phyloP scores from a whole-genome alignment of 176 grass and related monocot species.

The Guadua angustifolia region DNA sequence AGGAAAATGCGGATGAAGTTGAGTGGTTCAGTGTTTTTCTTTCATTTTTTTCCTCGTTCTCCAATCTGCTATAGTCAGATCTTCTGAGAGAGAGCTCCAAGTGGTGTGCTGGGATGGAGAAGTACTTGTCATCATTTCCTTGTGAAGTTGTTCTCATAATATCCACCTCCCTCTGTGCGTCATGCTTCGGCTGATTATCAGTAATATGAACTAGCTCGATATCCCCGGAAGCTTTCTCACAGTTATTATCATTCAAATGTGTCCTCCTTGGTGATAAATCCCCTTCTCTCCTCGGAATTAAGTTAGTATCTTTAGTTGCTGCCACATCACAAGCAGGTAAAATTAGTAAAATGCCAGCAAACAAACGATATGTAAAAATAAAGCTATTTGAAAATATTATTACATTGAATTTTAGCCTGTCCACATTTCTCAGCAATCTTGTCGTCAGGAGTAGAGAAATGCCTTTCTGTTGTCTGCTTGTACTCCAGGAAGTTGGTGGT shows the following conservation, averaged over 20 bases:
- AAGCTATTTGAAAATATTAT: background rate
- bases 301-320: slow-evolving; percentile 39
- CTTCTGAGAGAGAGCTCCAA: slow-evolving; percentile 89
- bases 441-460: slow-evolving; percentile 24
- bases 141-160: slow-evolving; percentile 24
- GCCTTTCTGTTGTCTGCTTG: slow-evolving; percentile 37
- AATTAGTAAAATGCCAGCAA: slow-evolving; percentile 30
- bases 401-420: slow-evolving; percentile 40
- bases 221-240: slow-evolving; percentile 42
- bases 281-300: slow-evolving; percentile 31
- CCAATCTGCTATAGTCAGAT: slow-evolving; percentile 60
- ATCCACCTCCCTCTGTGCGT: slow-evolving; percentile 27
- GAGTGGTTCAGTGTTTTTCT: slow-evolving; percentile 83
- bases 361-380: background rate
- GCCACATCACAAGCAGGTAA: slow-evolving; percentile 41
- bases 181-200: slow-evolving; percentile 42
- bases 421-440: slow-evolving; percentile 10
- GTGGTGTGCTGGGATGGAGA: slow-evolving; percentile 52
- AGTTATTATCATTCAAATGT: slow-evolving; percentile 36
- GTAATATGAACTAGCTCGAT: slow-evolving; percentile 53
- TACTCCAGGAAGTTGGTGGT: slow-evolving; percentile 51
- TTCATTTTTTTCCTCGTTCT: slow-evolving; percentile 67
- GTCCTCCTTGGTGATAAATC: slow-evolving; percentile 27
- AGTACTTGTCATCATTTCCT: slow-evolving; percentile 41
- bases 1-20: slow-evolving; percentile 83